Base-by-base conservation (phyloP, 148 eudicot species). In the Vaccinium darrowii region DNA sequence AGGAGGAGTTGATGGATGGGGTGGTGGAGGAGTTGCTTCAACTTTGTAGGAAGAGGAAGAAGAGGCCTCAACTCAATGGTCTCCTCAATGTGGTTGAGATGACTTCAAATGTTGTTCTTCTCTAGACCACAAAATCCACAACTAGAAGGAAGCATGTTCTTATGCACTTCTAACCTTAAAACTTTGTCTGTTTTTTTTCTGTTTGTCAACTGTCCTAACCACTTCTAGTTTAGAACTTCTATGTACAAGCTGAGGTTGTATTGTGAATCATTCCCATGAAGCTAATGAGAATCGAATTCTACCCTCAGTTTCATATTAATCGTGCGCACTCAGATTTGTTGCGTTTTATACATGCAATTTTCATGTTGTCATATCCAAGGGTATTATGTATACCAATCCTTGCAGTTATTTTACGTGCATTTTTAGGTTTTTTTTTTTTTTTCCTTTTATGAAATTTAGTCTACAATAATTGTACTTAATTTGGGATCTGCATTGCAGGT, bases 1-100 rank as follows among this genome's bases (percentile, higher is more conserved):
- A 74, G 78, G 78, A 74, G 78, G 78, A 74, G 52, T 4, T 18
- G 50, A 18, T 74, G 52, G 78, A 74, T 39, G 78, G 13, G 25
- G 25, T 74, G 78, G 78, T 39, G 78, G 51, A 74, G 13, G 78
- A 74, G 52, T 74, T 74, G 78, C 12, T 39, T 23, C 78, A 74
- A 43, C 25, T 74, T 15, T 74, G 78, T 19, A 74, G 51, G 78
- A 74, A 16, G 78, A 36, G 52, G 51, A 74, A 43, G 78, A 18
- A 4, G 62, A 65, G 72, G 73, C 73, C 36, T 67, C 76, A 36
- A 36, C 15, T 27, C 18, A 71, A 71, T 14, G 47, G 76, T 30
- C 47, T 72, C 9, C 76, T 72, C 50, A 15, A 36, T 13, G 76
- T 33, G 49, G 76, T 72, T 33, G 47, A 71, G 75, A 72, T 72